A percentile compares a stretch with the other conserved stretches of the same genome.
These are phyloP conservation scores for Dunaliella primolecta DNA, from an alignment of 139 green algal species.

Conservation along the genomic window DNA sequence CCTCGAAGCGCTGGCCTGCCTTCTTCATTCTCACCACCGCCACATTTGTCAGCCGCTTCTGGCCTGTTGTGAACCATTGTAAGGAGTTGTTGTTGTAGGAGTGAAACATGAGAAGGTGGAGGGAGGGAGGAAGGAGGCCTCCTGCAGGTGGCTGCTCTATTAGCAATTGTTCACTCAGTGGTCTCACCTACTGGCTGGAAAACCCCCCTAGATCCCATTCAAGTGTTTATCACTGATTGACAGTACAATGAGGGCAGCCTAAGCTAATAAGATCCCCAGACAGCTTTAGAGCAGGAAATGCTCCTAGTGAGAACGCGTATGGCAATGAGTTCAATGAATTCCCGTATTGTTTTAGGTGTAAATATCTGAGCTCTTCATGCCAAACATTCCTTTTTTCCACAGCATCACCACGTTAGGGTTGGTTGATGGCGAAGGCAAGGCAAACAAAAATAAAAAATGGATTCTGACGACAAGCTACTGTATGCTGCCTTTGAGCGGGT, in stretches of 20 bases:
- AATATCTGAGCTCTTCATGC: no score
- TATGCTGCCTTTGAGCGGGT: not conserved
- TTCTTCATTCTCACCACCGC: slow-evolving; percentile 93
- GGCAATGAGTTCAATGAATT: no score
- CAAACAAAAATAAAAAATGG: no score
- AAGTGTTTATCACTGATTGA: not conserved
- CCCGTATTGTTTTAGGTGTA: no score
- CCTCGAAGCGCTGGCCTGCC: slow-evolving; percentile 90
- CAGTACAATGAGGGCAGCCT: no score
- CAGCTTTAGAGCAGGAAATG: no score
- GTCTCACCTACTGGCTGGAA: slow-evolving; percentile 46
- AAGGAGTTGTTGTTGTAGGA: not conserved
- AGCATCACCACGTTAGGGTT: no score
- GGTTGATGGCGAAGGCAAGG: no score
- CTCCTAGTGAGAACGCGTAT: no score
- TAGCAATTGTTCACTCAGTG: no score
- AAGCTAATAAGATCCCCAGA: no score
- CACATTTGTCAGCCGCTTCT: slow-evolving; percentile 98
- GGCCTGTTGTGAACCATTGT: slow-evolving; percentile 59
- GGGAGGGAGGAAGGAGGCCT: not conserved
- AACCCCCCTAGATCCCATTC: slow-evolving; percentile 18
- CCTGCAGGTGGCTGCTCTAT: not conserved
- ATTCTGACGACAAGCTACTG: not conserved
- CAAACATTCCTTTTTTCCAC: no score
- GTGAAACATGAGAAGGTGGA: not conserved